These are phyloP conservation scores for Chloropicon primus DNA, from an alignment of 139 green algal species.

Conservation along the genomic window DNA sequence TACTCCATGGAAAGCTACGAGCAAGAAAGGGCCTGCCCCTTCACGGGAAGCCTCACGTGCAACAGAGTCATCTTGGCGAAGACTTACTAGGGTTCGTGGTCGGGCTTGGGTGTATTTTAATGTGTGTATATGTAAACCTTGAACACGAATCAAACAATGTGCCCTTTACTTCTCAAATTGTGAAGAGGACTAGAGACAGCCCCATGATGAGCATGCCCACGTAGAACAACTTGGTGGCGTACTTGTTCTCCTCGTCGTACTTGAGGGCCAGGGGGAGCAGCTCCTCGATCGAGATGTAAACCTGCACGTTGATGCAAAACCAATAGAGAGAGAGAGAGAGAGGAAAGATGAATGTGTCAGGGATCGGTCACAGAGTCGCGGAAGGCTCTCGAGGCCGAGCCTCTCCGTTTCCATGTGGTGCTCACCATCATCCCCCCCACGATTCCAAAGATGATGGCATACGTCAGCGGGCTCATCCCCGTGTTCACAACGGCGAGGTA, in stretches of 20 bases:
- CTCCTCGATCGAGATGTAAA: slow-evolving; percentile 59
- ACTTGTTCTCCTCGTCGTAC: slow-evolving; percentile 49
- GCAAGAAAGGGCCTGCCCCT: not conserved
- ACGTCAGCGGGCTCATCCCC: slow-evolving; percentile 5
- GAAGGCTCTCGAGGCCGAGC: no score
- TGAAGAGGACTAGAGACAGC: slow-evolving; percentile 49
- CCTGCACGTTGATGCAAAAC: not conserved
- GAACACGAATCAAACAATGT: not conserved
- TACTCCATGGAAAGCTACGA: not conserved
- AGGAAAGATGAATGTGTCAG: no score
- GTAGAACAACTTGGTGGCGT: slow-evolving; percentile 31
- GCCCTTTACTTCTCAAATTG: slow-evolving; percentile 23
- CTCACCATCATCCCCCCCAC: slow-evolving; percentile 67
- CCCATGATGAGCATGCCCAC: slow-evolving; percentile 58
- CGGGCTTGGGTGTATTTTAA: not conserved
- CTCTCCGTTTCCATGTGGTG: not conserved
- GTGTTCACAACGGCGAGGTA: slow-evolving; percentile 10
- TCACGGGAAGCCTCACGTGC: not conserved
- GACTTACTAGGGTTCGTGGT: no score
- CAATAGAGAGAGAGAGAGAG: not conserved
- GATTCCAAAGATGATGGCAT: slow-evolving; percentile 44
- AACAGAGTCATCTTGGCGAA: not conserved
- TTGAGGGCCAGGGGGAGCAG: slow-evolving; percentile 64
- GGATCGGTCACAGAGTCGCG: no score
- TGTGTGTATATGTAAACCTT: not conserved